phyloP scores from a whole-genome alignment of 148 eudicot genomes.

The Dianthus caryophyllus region DNA sequence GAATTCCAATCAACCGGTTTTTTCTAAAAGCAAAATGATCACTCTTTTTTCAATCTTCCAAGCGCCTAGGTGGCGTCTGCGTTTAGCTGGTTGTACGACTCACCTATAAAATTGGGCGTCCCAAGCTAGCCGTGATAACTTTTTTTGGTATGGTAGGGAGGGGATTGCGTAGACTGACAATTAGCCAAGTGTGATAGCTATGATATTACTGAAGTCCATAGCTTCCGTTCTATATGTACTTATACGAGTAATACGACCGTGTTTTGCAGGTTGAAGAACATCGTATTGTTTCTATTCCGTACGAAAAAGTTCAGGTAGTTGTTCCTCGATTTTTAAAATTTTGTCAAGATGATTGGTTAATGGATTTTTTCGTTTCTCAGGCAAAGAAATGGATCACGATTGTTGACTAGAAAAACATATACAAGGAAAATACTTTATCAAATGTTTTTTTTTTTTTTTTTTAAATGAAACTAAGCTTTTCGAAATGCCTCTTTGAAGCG shows the following conservation, averaged over 20 bases:
- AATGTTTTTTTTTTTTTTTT: no score
- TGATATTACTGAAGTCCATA: not conserved
- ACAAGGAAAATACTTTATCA: not conserved
- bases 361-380: not conserved
- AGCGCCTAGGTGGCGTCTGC: not conserved
- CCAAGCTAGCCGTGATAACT: not conserved
- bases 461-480: no score
- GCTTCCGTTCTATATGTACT: not conserved
- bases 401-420: not conserved
- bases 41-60: not conserved
- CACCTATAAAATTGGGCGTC: not conserved
- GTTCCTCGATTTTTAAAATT: conserved; percentile 2
- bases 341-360: not conserved
- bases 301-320: conserved; percentile 76
- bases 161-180: not conserved
- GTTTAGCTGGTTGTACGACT: not conserved
- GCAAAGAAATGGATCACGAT: not conserved
- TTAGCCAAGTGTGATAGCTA: not conserved
- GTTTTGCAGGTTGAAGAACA: conserved; percentile 81
- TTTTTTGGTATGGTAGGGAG: not conserved
- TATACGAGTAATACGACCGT: conserved; percentile 20
- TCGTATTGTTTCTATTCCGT: conserved; percentile 67
- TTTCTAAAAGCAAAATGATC: not conserved
- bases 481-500: not conserved
- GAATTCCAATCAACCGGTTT: not conserved